These are phyloP conservation scores for Amanita jacksonii DNA, from an alignment of 768 basidiomycete genomes.

Conservation along the genomic window DNA sequence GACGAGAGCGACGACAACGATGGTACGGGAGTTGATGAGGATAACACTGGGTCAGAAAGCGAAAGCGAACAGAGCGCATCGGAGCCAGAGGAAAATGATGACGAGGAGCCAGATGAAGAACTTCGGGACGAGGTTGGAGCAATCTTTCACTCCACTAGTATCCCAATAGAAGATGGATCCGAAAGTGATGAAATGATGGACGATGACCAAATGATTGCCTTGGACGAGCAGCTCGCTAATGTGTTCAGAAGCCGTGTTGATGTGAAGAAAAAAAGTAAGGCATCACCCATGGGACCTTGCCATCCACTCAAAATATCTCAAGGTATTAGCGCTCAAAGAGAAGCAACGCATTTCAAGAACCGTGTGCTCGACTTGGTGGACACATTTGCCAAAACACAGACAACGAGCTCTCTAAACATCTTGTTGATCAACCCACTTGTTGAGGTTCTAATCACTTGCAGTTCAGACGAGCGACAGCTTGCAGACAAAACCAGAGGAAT, in stretches of 20 bases:
- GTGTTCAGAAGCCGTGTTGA: slow-evolving; percentile 67
- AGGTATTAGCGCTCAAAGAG: slow-evolving; percentile 67
- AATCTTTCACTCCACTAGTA: slow-evolving; percentile 48
- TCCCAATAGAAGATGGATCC: slow-evolving; percentile 49
- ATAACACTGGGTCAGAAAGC: slow-evolving; percentile 16
- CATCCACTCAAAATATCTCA: neutral
- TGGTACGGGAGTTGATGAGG: slow-evolving; percentile 27
- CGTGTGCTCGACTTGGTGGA: slow-evolving; percentile 94
- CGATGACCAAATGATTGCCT: slow-evolving; percentile 96
- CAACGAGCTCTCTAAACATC: slow-evolving; percentile 58
- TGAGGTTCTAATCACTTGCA: slow-evolving; percentile 56
- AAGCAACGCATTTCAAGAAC: slow-evolving; percentile 94
- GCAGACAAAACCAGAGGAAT: slow-evolving; percentile 81
- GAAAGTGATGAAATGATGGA: slow-evolving; percentile 75
- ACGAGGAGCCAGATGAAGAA: slow-evolving; percentile 39
- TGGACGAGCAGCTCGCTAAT: slow-evolving; percentile 86
- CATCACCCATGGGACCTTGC: neutral
- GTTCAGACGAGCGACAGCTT: slow-evolving; percentile 79
- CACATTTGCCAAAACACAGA: slow-evolving; percentile 67
- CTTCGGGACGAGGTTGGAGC: slow-evolving; percentile 62
- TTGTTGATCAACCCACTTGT: slow-evolving; percentile 69
- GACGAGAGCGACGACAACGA: slow-evolving; percentile 28
- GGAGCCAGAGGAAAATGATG: slow-evolving; percentile 27
- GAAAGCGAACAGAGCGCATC: slow-evolving; percentile 23
- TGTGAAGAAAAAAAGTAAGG: slow-evolving; percentile 55